Percentiles rank a stretch among this genome's conserved stretches.
Conservation (phyloP, 2,329 filamentous ascomycete species). For the Xylaria sp. region DNA sequence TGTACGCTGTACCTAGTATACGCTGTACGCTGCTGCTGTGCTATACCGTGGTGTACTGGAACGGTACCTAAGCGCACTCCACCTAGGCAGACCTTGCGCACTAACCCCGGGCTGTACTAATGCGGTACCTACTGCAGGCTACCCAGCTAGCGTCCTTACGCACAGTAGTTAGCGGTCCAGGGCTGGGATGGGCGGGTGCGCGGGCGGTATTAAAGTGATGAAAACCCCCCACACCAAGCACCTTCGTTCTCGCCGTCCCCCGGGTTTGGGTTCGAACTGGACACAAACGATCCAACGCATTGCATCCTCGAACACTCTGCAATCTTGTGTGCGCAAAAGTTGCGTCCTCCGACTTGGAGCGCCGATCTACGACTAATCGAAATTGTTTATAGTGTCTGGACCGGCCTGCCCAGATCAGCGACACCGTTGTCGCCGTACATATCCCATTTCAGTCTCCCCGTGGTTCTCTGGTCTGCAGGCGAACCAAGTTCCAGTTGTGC, state of each 20-base stretch:
- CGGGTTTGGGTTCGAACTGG: slow-evolving; percentile 17
- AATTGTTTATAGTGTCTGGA: background rate
- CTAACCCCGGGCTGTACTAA: slow-evolving; percentile 1
- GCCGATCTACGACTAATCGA: background rate
- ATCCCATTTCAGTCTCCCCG: background rate
- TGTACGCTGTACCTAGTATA: background rate
- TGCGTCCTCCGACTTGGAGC: background rate
- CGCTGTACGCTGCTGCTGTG: background rate
- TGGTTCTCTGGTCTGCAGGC: slow-evolving; percentile 7
- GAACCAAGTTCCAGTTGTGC: slow-evolving; percentile 30
- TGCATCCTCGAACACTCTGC: slow-evolving; percentile 11
- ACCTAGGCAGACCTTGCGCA: background rate
- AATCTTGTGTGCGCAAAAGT: slow-evolving; percentile 3
- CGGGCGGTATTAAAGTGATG: slow-evolving; percentile 36
- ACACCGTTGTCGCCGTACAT: background rate
- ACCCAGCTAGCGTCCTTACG: slow-evolving; percentile 3
- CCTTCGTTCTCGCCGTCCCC: slow-evolving; percentile 32
- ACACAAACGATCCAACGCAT: slow-evolving; percentile 18
- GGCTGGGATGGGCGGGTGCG: slow-evolving; percentile 25
- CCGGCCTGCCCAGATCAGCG: slow-evolving; percentile 3
- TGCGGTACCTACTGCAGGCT: slow-evolving; percentile 6
- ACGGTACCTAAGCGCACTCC: slow-evolving; percentile 1
- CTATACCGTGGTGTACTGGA: background rate
- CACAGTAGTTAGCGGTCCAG: slow-evolving; percentile 13
- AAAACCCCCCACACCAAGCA: slow-evolving; percentile 30